These are phyloP conservation scores for Podaxis mareebaensis DNA, from an alignment of 768 basidiomycete genomes.

Conservation along the genomic window DNA sequence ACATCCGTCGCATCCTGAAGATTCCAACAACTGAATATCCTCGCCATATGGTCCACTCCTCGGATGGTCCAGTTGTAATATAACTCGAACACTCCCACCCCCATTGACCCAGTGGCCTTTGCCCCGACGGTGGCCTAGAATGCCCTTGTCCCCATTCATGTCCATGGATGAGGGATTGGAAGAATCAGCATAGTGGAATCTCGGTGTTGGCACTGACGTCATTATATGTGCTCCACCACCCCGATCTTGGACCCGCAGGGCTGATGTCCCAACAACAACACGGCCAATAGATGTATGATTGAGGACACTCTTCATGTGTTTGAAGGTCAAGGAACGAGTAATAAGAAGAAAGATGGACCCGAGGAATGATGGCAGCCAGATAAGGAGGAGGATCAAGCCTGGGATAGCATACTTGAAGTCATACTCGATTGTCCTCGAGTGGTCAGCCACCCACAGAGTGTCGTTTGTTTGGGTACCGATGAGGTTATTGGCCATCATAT, in stretches of 20 bases:
- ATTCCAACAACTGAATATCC: too few relatives aligned
- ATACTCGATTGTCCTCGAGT: constrained; percentile 2
- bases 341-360: background rate
- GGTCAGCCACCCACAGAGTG: background rate
- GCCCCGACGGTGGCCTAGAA: too few relatives aligned
- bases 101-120: too few relatives aligned
- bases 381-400: constrained; percentile 7
- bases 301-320: constrained; percentile 5
- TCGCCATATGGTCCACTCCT: too few relatives aligned
- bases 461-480: background rate
- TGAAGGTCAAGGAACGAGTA: constrained; percentile 11
- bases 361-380: constrained; percentile 11
- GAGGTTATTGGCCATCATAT: constrained; percentile 9
- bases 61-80: too few relatives aligned
- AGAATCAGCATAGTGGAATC: too few relatives aligned
- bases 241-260: background rate
- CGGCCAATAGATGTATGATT: constrained; percentile 12
- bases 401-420: constrained; percentile 12
- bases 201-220: too few relatives aligned
- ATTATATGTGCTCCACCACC: background rate
- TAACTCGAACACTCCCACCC: too few relatives aligned
- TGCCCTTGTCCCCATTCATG: too few relatives aligned
- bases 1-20: too few relatives aligned
- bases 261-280: constrained; percentile 9
- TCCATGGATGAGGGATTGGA: too few relatives aligned